Base-by-base conservation (phyloP, 169 alveolate species). In the Plasmodium gallinaceum region DNA sequence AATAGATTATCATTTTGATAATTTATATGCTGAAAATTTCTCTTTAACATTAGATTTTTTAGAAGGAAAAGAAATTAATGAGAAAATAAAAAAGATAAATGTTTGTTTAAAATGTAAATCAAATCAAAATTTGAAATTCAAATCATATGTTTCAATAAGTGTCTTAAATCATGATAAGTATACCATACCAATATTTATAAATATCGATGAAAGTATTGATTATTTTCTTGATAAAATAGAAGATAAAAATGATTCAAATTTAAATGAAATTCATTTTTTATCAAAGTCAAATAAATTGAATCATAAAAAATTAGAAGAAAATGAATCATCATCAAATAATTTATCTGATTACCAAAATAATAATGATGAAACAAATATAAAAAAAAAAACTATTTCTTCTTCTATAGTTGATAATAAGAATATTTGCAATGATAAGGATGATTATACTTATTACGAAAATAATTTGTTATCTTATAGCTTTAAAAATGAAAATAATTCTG, bases 101-200 rank as follows among this genome's bases (percentile, higher is more conserved):
- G 72, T 83, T 42, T 1, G 10, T 43, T 68, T 83, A 43, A 83
- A 46, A 60, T 83, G 83, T 61, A 52, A 52, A 32, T 32, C 91
- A 16, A 39, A 24, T 46, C 9, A 32, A 61, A 68, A 60, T 54
- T 18, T 83, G 18, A 68, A 42, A 32, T 69, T 83, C 48, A 68
- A 83, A 32, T 52, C 91, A 0, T 22, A 54, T 18, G 16, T 83
- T 26, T 45, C 54, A 9, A 42, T 83, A 14, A 66, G 45, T 60
- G 83, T 83, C n/a, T 39, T 83, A 62, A 85, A 83, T 18, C 57
- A 83, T 68, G 66, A 83, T 26, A 20, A 68, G 37, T 83, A 83
- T 48, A 43, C 12, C 48, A 68, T 83, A 37, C 91, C 91, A 5
- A 14, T 83, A 8, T 83, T 68, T 48, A 42, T 83, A 43, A 83